These are phyloP conservation scores for Suhomyces emberorum DNA, from an alignment of 805 yeast species.

Conservation along the genomic window DNA sequence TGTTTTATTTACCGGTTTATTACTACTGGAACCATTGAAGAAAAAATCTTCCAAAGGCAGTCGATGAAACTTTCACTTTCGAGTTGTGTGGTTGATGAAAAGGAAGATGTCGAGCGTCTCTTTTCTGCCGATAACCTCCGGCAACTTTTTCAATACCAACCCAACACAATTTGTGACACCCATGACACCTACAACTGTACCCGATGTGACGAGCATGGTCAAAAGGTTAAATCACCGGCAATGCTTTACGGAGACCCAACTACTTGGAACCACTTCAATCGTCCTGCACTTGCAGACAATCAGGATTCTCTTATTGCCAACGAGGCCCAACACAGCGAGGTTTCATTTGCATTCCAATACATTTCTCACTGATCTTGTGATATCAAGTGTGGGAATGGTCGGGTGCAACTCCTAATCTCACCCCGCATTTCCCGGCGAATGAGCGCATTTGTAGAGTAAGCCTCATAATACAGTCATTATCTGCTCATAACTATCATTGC, in stretches of 20 bases:
- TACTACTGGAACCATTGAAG: slow-evolving; percentile 93
- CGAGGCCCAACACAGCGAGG: slow-evolving; percentile 65
- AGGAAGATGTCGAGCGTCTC: slow-evolving; percentile 88
- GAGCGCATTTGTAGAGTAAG: too few species aligned
- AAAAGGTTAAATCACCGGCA: slow-evolving; percentile 64
- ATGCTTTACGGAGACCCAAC: slow-evolving; percentile 98
- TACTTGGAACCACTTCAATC: slow-evolving; percentile 90
- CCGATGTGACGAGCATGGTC: slow-evolving; percentile 59
- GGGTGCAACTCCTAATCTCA: too few species aligned
- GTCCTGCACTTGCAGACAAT: slow-evolving; percentile 54
- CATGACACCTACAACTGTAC: slow-evolving; percentile 90
- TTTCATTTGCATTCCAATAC: slow-evolving; percentile 89
- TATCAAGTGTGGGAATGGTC: too few species aligned
- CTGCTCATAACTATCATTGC: too few species aligned
- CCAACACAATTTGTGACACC: slow-evolving; percentile 76
- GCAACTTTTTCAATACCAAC: slow-evolving; percentile 69
- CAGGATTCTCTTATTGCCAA: slow-evolving; percentile 77
- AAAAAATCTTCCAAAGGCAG: slow-evolving; percentile 93
- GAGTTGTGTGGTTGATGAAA: slow-evolving; percentile 95
- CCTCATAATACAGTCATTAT: too few species aligned
- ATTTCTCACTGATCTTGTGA: slow-evolving; percentile 61
- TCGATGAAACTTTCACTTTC: slow-evolving; percentile 90
- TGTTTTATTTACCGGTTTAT: slow-evolving; percentile 94
- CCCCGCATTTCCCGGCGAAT: too few species aligned
- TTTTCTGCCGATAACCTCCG: slow-evolving; percentile 80